These are phyloP conservation scores for Psidium guajava DNA, from an alignment of 345 rosid species.

Conservation along the genomic window DNA sequence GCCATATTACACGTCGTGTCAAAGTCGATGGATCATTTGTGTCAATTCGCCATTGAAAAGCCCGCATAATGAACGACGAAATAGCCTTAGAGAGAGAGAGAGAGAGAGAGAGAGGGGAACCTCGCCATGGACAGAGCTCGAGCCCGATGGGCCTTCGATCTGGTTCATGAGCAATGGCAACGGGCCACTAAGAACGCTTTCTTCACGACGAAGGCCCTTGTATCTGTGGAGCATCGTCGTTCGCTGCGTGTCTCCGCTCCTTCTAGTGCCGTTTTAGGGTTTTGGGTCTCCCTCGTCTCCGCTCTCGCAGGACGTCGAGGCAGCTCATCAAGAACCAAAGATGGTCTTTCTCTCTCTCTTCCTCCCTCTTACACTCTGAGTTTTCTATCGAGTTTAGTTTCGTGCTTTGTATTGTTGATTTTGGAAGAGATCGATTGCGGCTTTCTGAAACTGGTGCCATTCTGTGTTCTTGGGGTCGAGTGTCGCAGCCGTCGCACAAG, in stretches of 20 bases:
- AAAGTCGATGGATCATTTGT: too few species aligned
- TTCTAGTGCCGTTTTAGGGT: background rate
- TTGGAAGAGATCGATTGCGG: background rate
- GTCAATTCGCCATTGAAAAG: too few species aligned
- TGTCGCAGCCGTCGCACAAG: conserved; percentile 89
- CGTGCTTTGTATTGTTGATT: background rate
- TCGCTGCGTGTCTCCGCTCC: fast-evolving
- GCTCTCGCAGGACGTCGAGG: background rate
- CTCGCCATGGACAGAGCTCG: background rate
- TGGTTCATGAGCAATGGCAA: background rate
- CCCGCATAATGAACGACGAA: too few species aligned
- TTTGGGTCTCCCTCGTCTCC: background rate
- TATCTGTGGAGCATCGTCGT: background rate
- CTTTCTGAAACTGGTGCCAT: background rate
- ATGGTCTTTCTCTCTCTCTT: background rate
- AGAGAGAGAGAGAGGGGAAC: too few species aligned
- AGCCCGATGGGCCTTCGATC: background rate
- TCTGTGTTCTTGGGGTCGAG: background rate
- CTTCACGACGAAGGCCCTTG: background rate
- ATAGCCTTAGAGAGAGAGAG: background rate
- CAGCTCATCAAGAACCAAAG: background rate
- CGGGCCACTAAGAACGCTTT: background rate
- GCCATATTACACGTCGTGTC: too few species aligned
- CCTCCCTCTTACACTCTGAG: background rate
- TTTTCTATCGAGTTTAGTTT: background rate